Percentiles rank a stretch among this genome's conserved stretches.
phyloP scores from a whole-genome alignment of 768 basidiomycete genomes.

The Panus rudis region DNA sequence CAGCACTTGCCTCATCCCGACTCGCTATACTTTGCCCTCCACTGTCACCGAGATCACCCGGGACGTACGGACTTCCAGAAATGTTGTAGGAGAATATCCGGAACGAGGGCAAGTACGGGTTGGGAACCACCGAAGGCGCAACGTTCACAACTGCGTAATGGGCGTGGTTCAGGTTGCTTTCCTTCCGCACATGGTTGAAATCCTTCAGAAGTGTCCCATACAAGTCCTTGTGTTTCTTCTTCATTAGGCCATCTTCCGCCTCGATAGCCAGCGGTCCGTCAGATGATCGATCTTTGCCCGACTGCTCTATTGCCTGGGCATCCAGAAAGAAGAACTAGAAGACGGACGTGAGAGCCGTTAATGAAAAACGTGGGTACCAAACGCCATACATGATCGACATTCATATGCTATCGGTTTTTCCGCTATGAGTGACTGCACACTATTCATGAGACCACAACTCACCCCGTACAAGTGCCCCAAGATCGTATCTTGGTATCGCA shows the following conservation, averaged over 20 bases:
- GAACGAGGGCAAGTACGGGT: constrained; percentile 75
- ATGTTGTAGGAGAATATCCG: constrained; percentile 80
- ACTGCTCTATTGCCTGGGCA: constrained; percentile 10
- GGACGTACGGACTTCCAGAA: constrained; percentile 30
- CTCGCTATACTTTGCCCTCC: constrained; percentile 4
- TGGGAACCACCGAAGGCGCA: constrained; percentile 79
- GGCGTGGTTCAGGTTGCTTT: constrained; percentile 46
- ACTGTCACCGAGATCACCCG: constrained; percentile 38
- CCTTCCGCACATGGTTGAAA: constrained; percentile 36
- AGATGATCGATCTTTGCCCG: not conserved
- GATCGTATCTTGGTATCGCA: constrained; percentile 83
- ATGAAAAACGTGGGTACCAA: not conserved
- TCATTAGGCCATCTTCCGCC: constrained; percentile 5
- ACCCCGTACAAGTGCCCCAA: constrained; percentile 82
- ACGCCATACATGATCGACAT: constrained; percentile 61
- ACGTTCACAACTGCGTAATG: constrained; percentile 76
- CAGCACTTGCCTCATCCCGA: constrained; percentile 2
- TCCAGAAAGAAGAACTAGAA: constrained; percentile 28
- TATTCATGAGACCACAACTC: constrained; percentile 23
- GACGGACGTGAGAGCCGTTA: not conserved
- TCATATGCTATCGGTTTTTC: constrained; percentile 65
- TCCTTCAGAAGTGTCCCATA: constrained; percentile 56
- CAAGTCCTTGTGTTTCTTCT: constrained; percentile 31
- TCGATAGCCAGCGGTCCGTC: not conserved
- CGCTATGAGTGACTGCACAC: not conserved